Conservation (phyloP, 2,329 filamentous ascomycete species). For the Aurifilum marmelostoma region DNA sequence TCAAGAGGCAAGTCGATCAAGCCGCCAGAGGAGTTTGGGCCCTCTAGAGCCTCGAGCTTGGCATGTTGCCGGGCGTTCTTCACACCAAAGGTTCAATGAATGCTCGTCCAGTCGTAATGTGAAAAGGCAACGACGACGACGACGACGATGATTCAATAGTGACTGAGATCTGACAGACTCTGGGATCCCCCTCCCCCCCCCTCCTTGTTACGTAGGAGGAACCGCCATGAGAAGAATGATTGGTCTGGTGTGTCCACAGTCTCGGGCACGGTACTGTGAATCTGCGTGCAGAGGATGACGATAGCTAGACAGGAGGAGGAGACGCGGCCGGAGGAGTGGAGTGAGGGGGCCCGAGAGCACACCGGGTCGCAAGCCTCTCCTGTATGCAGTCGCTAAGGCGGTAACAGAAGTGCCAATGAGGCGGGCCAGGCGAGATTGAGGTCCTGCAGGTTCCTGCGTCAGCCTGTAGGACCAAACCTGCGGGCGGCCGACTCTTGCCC, state of each 20-base stretch:
- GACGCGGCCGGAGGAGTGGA: slow-evolving; percentile 3
- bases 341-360: slow-evolving; percentile 1
- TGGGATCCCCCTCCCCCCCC: not conserved
- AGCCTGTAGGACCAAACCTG: slow-evolving; percentile 12
- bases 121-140: too few relatives aligned
- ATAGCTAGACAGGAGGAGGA: not conserved
- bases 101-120: too few relatives aligned
- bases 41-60: not conserved
- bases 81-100: too few relatives aligned
- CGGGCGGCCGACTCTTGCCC: slow-evolving; percentile 16
- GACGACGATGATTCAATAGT: not conserved
- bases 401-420: slow-evolving; percentile 9
- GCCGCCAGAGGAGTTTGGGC: not conserved
- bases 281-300: not conserved
- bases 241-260: not conserved
- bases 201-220: not conserved
- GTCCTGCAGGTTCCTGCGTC: slow-evolving; percentile 29
- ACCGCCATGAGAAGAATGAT: not conserved
- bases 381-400: slow-evolving; percentile 4
- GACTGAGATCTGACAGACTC: not conserved
- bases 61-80: not conserved
- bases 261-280: not conserved
- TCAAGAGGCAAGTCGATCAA: not conserved
- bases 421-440: slow-evolving; percentile 26
- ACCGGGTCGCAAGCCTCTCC: slow-evolving; percentile 15